Conservation (phyloP, 306 rosid species). For the Vicia sativa region DNA sequence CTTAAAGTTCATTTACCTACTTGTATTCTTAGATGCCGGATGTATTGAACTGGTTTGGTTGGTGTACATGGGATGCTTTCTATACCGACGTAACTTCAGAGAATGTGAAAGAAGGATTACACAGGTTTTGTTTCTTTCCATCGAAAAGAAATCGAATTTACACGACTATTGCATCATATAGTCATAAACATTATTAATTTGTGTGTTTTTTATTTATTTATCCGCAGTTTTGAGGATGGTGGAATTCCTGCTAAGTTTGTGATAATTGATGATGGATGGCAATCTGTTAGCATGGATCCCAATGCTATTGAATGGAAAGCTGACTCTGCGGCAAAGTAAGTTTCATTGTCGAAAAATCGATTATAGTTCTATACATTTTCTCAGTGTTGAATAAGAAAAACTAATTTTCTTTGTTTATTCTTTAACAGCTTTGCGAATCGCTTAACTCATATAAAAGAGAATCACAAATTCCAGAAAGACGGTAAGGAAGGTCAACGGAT, state of each 20-base stretch:
- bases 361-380: conserved; percentile 11
- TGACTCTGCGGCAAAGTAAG: conserved; percentile 67
- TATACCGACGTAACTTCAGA: conserved; percentile 79
- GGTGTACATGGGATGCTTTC: conserved; percentile 99
- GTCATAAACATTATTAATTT: background rate
- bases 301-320: conserved; percentile 50
- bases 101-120: conserved; percentile 77
- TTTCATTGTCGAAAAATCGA: background rate
- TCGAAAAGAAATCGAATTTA: background rate
- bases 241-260: conserved; percentile 83
- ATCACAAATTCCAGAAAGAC: conserved; percentile 83
- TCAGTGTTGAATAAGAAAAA: background rate
- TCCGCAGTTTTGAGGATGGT: conserved; percentile 69
- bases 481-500: conserved; percentile 70
- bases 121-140: conserved; percentile 52
- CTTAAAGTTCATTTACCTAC: background rate
- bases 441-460: conserved; percentile 73
- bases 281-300: conserved; percentile 67
- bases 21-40: conserved; percentile 78
- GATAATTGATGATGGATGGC: conserved; percentile 93
- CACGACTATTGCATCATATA: conserved; percentile 14
- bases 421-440: conserved; percentile 76
- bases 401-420: conserved; percentile 12
- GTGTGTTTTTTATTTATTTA: background rate
- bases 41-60: conserved; percentile 92